Conservation (phyloP, 495 filamentous ascomycete species). For the Penicillium canescens region DNA sequence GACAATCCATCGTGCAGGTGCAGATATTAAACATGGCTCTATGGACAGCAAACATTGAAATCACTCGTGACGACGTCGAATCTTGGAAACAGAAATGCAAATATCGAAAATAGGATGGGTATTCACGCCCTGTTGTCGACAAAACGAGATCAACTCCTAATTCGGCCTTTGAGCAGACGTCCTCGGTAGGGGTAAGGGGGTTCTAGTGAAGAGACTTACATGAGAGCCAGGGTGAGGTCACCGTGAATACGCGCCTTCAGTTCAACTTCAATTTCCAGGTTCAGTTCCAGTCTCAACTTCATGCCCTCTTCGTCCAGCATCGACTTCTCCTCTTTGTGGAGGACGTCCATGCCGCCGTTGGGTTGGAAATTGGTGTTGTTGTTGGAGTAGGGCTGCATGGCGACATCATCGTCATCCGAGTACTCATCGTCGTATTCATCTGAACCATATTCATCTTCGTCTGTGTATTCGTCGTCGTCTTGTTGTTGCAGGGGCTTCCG, state of each 20-base stretch:
- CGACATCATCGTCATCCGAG: constrained; percentile 30
- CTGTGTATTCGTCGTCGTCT: constrained; percentile 43
- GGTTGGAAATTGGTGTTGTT: constrained; percentile 11
- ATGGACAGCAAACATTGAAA: constrained; percentile 6
- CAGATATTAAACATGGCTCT: constrained; percentile 9
- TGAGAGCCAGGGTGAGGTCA: constrained; percentile 78
- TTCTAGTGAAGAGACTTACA: constrained; percentile 59
- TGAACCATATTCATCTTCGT: constrained; percentile 56
- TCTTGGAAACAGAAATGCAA: background rate
- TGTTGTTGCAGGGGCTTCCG: constrained; percentile 21
- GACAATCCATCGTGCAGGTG: background rate
- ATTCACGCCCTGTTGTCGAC: constrained; percentile 32
- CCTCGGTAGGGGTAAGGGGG: background rate
- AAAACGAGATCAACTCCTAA: constrained; percentile 34
- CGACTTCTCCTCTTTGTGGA: constrained; percentile 28
- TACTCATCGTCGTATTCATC: constrained; percentile 41
- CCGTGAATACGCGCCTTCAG: constrained; percentile 89
- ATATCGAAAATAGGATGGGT: background rate
- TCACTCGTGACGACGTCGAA: constrained; percentile 11
- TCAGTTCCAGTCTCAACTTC: constrained; percentile 76
- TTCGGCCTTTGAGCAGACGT: constrained; percentile 21
- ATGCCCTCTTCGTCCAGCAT: constrained; percentile 54
- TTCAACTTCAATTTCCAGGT: constrained; percentile 84
- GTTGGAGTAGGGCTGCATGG: constrained; percentile 47
- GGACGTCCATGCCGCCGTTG: constrained; percentile 33